Base-by-base conservation (phyloP, 2,329 filamentous ascomycete genomes). In the Aspergillus clavatus region DNA sequence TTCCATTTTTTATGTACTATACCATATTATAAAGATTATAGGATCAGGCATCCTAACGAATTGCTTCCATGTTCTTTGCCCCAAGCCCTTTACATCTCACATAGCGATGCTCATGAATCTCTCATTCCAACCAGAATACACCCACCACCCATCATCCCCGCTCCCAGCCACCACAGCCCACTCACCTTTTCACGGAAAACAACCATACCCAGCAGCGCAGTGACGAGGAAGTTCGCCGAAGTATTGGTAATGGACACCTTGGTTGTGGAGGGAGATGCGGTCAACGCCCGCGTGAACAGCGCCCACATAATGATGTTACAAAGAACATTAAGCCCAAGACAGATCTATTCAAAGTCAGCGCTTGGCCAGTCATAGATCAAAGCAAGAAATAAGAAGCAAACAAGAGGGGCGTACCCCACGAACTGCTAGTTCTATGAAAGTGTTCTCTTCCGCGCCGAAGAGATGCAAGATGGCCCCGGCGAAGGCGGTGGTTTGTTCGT, bases 281-380 rank as follows among this genome's bases (percentile, higher is more conserved):
- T 82, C 12, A 84, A 66, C 11, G 80, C 80, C 31, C 77, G 74
- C 1, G 80, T 83, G 66, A 83, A 83, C 12, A 83, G 71, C 0
- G 77, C 77, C 80, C 80, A 83, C 80, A 83, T 83, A 21, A 79
- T 72, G 22, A 75, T 73, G 56, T 82, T 83, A 68, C 82, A 82
- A 55, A 79, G 57, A 47, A 83, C 68, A 55, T 83, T 83, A 40
- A 83, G 72, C 27, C 67, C 72, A 59, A 83, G 81, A 66, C 81
- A 83, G 53, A 75, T 63, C 78, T 80, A 48, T 37, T 39, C 27
- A 18, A 7, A 12, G 27, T 49, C 43, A 44, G 36, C 41, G n/a
- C n/a, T n/a, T n/a, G n/a, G n/a, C 27, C 37, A 21, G 21, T 42
- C 7, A 72, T 61, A n/a, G n/a, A n/a, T n/a, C n/a, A n/a, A n/a